Evolutionary conservation across 2,329 filamentous ascomycete genomes (phyloP), one percentile per base, ranked within the genome.

Genomic region (Penicillium digitatum): DNA sequence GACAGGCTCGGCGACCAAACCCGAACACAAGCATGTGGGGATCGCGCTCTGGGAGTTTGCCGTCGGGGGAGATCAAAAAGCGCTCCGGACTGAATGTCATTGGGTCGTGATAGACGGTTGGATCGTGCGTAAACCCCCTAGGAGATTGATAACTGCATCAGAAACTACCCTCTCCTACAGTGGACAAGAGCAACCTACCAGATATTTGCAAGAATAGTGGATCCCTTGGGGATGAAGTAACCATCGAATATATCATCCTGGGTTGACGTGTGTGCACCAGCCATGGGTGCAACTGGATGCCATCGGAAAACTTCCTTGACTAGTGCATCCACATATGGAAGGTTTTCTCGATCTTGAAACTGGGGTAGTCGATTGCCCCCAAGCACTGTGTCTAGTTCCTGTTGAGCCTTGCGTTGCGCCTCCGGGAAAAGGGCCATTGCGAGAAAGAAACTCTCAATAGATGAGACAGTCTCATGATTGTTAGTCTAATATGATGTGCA

Each of bases 361-460:
- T 66, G 69, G 0, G 69, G 62, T 20, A 70, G 67, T 0, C 61
- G 58, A 45, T 63, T 59, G 2, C 20, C 16, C 0, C 69, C 71
- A 27, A 74, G 54, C 18, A 74, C 71, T 7, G 48, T 55, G 55
- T 76, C 74, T 12, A 76, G 63, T 54, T 75, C 71, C 20, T 66
- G 63, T 16, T 79, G 74, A 0, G 76, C 76, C 57, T 79, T 81
- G 1, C 75, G 76, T 22, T 81, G 74, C 27, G 79, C 79, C 20
- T 76, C 74, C 0, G 76, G 76, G 16, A 78, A 79, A 29, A 80
- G 72, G 12, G 71, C 75, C 62, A 81, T 82, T 0, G 79, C 80
- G 0, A 82, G 71, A 18, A 80, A 69, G 61, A 82, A 82, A 1
- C 62, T 66, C 38, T 62, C 58, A 9, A 78, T 58, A 1, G 73